These are phyloP conservation scores for Hypoxylon sp. DNA, from an alignment of 2,329 filamentous ascomycete genomes.

Conservation along the genomic window DNA sequence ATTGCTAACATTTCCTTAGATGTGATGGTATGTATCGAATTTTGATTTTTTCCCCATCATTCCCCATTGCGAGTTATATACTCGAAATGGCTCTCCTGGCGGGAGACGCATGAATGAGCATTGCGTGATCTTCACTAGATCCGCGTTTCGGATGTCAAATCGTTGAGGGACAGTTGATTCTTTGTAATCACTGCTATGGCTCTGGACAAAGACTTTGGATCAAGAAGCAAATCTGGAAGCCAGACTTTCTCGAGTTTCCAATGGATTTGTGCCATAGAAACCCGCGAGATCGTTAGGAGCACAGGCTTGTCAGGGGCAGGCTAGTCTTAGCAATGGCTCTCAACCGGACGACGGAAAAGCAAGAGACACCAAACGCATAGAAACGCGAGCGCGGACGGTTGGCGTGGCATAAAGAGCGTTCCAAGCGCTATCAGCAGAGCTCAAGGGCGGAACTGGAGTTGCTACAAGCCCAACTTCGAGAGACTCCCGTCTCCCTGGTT, in stretches of 20 bases:
- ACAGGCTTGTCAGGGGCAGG: background rate
- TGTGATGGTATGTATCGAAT: constrained; percentile 73
- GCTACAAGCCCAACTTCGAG: constrained; percentile 1
- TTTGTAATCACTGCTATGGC: constrained; percentile 1
- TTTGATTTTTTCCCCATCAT: constrained; percentile 29
- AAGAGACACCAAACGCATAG: background rate
- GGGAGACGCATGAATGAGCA: constrained; percentile 8
- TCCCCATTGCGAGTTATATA: constrained; percentile 37
- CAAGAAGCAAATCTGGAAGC: constrained; percentile 6
- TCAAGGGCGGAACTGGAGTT: constrained; percentile 9
- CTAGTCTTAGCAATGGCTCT: background rate
- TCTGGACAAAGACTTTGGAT: constrained; percentile 6
- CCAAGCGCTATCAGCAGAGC: constrained; percentile 6
- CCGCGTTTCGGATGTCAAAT: constrained; percentile 12
- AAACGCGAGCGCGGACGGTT: background rate
- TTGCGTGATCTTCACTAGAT: background rate
- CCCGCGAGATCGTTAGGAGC: background rate
- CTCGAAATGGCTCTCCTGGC: constrained; percentile 11
- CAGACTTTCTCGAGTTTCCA: constrained; percentile 7
- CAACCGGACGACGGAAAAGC: background rate
- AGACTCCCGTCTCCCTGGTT: background rate
- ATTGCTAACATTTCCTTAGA: constrained; percentile 61
- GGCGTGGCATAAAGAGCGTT: background rate
- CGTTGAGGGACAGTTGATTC: background rate
- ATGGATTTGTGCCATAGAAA: constrained; percentile 5